phyloP scores from a whole-genome alignment of 768 basidiomycete genomes.

The Tricholoma bakamatsutake region DNA sequence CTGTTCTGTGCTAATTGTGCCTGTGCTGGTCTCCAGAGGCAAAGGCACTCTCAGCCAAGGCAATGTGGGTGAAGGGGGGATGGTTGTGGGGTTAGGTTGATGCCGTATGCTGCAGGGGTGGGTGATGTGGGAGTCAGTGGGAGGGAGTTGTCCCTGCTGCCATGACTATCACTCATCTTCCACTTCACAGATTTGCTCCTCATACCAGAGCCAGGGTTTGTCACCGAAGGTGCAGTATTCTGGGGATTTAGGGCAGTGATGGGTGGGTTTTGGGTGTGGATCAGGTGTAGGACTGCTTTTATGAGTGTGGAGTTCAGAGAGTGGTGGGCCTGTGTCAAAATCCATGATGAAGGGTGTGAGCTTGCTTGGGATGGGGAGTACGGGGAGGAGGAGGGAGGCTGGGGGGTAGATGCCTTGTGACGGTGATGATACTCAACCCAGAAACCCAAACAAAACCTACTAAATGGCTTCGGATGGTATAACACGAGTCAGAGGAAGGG shows the following conservation, averaged over 20 bases:
- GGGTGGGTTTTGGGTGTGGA: background rate
- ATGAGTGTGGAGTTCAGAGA: no score
- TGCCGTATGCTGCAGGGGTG: background rate
- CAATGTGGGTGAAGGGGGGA: background rate
- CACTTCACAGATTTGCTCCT: background rate
- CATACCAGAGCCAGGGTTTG: background rate
- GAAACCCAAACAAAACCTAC: no score
- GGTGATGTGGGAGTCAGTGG: no score
- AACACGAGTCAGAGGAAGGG: no score
- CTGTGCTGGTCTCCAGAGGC: background rate
- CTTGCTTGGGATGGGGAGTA: no score
- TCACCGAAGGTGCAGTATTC: background rate
- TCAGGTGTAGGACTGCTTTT: background rate
- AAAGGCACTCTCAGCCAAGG: background rate
- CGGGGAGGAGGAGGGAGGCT: no score
- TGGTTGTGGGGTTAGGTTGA: background rate
- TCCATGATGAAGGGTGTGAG: no score
- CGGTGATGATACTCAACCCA: no score
- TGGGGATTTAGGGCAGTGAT: background rate
- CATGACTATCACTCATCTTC: background rate
- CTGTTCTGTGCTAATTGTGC: background rate
- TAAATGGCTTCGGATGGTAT: no score
- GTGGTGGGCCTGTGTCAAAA: no score
- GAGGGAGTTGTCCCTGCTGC: background rate
- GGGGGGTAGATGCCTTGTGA: no score